Conservation (phyloP, 2,329 filamentous ascomycete species). For the Dactylellina sp. region DNA sequence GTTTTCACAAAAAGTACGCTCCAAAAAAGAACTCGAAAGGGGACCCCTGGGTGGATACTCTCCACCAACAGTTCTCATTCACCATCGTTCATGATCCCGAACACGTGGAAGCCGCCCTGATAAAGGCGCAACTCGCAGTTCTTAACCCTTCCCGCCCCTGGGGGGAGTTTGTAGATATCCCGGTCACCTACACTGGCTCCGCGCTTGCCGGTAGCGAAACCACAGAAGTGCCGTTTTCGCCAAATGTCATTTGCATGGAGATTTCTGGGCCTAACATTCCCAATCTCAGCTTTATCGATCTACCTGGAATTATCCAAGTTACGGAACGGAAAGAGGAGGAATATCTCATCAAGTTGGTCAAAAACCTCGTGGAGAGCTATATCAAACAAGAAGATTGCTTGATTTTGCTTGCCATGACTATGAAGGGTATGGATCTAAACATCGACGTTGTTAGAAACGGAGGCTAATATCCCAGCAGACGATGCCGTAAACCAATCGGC, state of each 20-base stretch:
- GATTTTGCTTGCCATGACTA: slow-evolving; percentile 60
- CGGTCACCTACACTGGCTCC: slow-evolving; percentile 13
- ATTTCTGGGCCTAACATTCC: slow-evolving; percentile 59
- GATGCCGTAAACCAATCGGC: slow-evolving; percentile 61
- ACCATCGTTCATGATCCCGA: slow-evolving; percentile 56
- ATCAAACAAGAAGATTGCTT: slow-evolving; percentile 60
- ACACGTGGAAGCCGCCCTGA: slow-evolving; percentile 58
- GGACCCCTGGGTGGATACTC: slow-evolving; percentile 58
- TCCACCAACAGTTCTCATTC: slow-evolving; percentile 58
- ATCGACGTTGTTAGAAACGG: background rate
- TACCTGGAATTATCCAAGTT: slow-evolving; percentile 60
- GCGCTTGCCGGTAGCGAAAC: slow-evolving; percentile 19
- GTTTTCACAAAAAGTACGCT: slow-evolving; percentile 59
- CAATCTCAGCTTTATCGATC: slow-evolving; percentile 60
- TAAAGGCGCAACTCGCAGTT: slow-evolving; percentile 59
- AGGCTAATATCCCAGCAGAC: slow-evolving; percentile 54
- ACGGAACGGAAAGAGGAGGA: slow-evolving; percentile 60
- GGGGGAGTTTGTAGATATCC: slow-evolving; percentile 56
- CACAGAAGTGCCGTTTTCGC: slow-evolving; percentile 60
- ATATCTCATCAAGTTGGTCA: slow-evolving; percentile 60
- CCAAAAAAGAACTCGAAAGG: slow-evolving; percentile 38
- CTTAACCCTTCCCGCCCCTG: slow-evolving; percentile 59
- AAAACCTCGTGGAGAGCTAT: slow-evolving; percentile 58
- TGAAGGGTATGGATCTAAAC: slow-evolving; percentile 57
- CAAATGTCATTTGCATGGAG: slow-evolving; percentile 61